Conservation (phyloP, 305 asterid species). For the Fraxinus velutina region DNA sequence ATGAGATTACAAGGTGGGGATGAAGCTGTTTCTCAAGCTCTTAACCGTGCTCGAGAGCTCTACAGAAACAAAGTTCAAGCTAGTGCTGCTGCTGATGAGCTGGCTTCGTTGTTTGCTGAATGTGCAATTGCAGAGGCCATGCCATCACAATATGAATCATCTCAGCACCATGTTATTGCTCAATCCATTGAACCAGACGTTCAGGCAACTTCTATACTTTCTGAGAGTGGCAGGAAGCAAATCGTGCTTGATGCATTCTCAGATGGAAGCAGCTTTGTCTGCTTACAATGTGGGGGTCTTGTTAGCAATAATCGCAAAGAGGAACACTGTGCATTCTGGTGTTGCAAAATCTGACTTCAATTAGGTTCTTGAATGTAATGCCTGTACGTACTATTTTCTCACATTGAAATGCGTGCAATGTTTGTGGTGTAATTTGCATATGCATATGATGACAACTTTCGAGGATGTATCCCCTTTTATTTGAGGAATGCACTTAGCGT, state of each 20-base stretch:
- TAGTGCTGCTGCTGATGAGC: conserved; percentile 72
- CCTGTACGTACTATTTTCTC: neutral
- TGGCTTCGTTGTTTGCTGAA: conserved; percentile 79
- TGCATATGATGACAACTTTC: neutral
- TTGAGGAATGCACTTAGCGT: neutral
- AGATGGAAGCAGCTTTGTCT: conserved; percentile 86
- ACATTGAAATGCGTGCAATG: conserved; percentile 14
- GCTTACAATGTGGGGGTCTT: conserved; percentile 82
- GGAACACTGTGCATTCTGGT: conserved; percentile 76
- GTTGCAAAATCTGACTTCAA: conserved; percentile 50
- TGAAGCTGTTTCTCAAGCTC: conserved; percentile 53
- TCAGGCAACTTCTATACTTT: conserved; percentile 62
- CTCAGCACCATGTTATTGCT: conserved; percentile 26
- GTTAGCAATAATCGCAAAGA: conserved; percentile 82
- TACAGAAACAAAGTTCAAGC: conserved; percentile 58
- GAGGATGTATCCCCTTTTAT: neutral
- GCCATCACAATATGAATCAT: conserved; percentile 39
- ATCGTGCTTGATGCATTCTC: conserved; percentile 69
- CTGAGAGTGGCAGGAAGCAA: conserved; percentile 72
- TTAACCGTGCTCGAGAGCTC: conserved; percentile 64
- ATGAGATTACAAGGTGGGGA: conserved; percentile 81
- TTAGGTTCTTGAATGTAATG: neutral
- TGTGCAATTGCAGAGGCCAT: conserved; percentile 85
- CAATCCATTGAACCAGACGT: conserved; percentile 41
- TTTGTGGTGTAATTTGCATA: neutral